These are phyloP conservation scores for Cytospora mali DNA, from an alignment of 2,329 filamentous ascomycete genomes.

Conservation along the genomic window DNA sequence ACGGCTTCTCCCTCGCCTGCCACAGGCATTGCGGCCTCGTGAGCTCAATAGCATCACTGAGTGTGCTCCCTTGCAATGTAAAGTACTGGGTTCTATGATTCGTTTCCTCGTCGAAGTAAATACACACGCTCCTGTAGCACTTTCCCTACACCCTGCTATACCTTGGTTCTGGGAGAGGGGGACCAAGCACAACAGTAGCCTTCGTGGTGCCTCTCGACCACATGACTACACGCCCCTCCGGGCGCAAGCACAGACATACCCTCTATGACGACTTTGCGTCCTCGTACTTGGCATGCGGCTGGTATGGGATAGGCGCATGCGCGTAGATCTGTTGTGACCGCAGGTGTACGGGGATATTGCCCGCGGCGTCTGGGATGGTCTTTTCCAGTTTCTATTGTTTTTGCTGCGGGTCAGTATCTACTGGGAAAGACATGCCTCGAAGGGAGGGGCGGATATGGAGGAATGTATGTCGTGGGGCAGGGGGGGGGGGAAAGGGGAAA, in stretches of 20 bases:
- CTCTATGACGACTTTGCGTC: slow-evolving; percentile 19
- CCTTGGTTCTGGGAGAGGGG: too few species aligned
- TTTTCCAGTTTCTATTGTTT: slow-evolving; percentile 73
- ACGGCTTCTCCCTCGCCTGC: not conserved
- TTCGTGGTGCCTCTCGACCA: not conserved
- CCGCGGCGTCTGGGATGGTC: slow-evolving; percentile 73
- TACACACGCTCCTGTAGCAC: not conserved
- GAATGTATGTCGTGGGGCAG: too few species aligned
- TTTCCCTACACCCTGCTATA: not conserved
- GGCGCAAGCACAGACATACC: not conserved
- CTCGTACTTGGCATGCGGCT: slow-evolving; percentile 30
- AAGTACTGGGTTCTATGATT: not conserved
- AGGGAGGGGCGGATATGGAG: not conserved
- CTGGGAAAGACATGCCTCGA: not conserved
- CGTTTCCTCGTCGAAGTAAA: not conserved
- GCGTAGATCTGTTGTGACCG: slow-evolving; percentile 66
- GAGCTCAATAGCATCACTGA: not conserved
- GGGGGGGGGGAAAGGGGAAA: slow-evolving; percentile 31
- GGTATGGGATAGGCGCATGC: slow-evolving; percentile 45
- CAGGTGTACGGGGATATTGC: slow-evolving; percentile 73
- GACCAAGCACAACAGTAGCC: not conserved
- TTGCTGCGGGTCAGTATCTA: not conserved
- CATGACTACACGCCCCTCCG: not conserved
- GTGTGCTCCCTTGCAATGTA: not conserved
- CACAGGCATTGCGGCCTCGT: not conserved